Percentiles rank a stretch among this genome's conserved stretches.
These are phyloP conservation scores for Micractinium sp. DNA, from an alignment of 139 green algal species.

Conservation along the genomic window DNA sequence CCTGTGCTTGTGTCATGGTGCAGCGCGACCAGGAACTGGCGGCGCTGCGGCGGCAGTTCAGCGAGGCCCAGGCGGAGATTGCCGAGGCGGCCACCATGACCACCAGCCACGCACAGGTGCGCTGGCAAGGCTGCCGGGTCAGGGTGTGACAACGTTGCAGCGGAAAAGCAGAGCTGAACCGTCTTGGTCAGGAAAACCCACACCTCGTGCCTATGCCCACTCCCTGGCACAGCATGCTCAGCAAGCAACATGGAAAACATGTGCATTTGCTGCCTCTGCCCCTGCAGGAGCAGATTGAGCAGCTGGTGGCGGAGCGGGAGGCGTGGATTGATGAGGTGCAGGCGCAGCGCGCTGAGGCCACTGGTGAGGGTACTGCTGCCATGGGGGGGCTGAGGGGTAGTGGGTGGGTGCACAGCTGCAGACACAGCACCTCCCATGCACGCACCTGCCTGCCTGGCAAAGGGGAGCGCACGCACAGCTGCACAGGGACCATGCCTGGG, in stretches of 20 bases:
- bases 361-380: not conserved
- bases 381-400: not conserved
- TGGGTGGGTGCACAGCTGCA: not conserved
- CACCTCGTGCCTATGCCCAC: not conserved
- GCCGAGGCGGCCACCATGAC: not conserved
- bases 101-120: not conserved
- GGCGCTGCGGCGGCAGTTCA: not conserved
- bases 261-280: not conserved
- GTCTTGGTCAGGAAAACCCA: not conserved
- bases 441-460: too few species aligned
- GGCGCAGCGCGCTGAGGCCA: conserved; percentile 16
- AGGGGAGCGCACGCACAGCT: not conserved
- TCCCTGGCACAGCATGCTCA: too few species aligned
- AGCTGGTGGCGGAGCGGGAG: conserved; percentile 37
- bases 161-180: too few species aligned
- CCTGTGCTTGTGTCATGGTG: too few species aligned
- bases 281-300: conserved; percentile 9
- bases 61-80: not conserved
- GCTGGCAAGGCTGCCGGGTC: too few species aligned
- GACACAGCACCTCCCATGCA: not conserved
- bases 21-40: conserved; percentile 17
- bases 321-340: conserved; percentile 43
- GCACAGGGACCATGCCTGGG: not conserved
- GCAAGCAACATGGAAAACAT: too few species aligned
- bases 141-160: too few species aligned